Evolutionary conservation across 495 filamentous ascomycete species (phyloP), one percentile per base, ranked within the genome.

Genomic region (Penicillium riverlandense): DNA sequence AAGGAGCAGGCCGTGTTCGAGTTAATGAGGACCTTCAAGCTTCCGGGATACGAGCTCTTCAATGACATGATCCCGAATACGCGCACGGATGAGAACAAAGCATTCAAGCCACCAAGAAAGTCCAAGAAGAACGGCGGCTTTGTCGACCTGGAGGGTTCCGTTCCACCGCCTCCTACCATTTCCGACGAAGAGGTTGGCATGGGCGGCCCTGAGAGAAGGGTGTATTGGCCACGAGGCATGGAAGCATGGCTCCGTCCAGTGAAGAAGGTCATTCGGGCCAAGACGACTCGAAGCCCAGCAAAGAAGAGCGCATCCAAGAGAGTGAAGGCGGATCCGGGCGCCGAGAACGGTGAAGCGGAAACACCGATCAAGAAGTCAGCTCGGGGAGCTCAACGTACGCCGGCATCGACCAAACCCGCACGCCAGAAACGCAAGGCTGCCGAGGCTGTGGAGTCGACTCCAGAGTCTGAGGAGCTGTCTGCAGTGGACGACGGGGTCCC

Each of bases 1-100:
- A 98, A 96, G 63, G 92, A 98, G 62, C 92, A 96, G 62, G 90
- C 92, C 0, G 90, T 96, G 0, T 95, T 96, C 55, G 89, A 96
- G 49, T 73, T 96, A 11, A 96, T 96, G 87, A 72, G 83, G 29
- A 92, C 70, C 1, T 95, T 85, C 62, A 88, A 83, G 45, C 73
- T 96, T 1, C 85, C 89, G 0, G 87, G 85, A 2, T 82, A 82
- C 58, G 76, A 91, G 5, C 69, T 66, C 1, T 76, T 92, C 54
- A 84, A 83, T 52, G 86, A 95, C 48, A 69, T 98, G 6, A 67
- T 90, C 11, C 90, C 91, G 0, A 78, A 88, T 61, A 75, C 77
- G 11, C 75, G 92, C 1, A 72, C 72, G 0, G 91, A 96, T 50
- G 90, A 95, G 53, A 90, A 90, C 44, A 82, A 76, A 41, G 71